Conservation (phyloP, 1,284 basidiomycete genomes). For the Moesziomyces parantarcticus region DNA sequence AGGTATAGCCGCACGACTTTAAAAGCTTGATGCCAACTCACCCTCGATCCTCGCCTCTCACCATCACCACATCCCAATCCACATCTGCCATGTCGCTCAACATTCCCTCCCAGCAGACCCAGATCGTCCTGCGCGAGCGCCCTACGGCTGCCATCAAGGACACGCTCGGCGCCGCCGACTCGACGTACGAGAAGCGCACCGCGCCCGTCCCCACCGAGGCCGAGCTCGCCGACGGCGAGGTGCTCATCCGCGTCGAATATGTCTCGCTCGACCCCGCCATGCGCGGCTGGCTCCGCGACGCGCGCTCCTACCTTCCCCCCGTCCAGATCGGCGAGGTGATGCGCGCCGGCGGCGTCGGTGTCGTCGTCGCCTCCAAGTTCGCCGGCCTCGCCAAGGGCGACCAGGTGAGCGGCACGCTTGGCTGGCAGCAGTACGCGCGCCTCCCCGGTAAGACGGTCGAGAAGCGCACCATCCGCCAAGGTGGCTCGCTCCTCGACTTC, state of each 20-base stretch:
- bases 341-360: conserved; percentile 79
- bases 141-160: conserved; percentile 61
- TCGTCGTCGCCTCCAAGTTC: conserved; percentile 72
- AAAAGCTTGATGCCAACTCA: background rate
- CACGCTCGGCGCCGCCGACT: conserved; percentile 42
- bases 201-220: conserved; percentile 34
- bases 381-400: conserved; percentile 48
- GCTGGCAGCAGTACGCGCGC: conserved; percentile 55
- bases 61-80: background rate
- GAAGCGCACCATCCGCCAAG: conserved; percentile 35
- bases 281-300: conserved; percentile 82
- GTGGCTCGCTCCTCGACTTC: conserved; percentile 55
- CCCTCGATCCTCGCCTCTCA: background rate
- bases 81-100: conserved; percentile 28
- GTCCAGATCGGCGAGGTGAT: conserved; percentile 84
- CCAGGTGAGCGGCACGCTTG: conserved; percentile 46
- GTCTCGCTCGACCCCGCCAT: conserved; percentile 71
- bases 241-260: conserved; percentile 64
- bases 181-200: conserved; percentile 55
- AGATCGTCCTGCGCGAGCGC: conserved; percentile 64
- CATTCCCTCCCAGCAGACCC: conserved; percentile 39
- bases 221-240: conserved; percentile 57
- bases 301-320: conserved; percentile 70
- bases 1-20: background rate
- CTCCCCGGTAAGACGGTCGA: conserved; percentile 42